Base-by-base conservation (phyloP, 75 land plant species). In the Pinus taeda region DNA sequence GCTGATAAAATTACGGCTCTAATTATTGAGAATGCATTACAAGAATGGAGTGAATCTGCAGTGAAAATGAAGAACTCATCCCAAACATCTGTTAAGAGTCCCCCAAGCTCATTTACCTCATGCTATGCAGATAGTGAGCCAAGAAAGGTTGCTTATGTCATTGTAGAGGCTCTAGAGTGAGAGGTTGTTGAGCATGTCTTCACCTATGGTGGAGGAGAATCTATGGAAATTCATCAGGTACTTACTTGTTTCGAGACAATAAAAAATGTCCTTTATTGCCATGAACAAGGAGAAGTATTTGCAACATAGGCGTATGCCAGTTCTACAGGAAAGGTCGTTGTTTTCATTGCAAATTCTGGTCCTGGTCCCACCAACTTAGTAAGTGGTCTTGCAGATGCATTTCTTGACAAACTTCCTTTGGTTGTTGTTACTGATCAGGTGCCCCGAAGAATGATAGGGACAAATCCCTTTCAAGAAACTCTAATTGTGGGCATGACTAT, bases 351-450 rank as follows among this genome's bases (percentile, higher is more conserved):
- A 18, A 93, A 96, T 1, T 91, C 96, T 0, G 98, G 98, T 7
- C 98, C 98, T 22, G 96, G 98, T 1, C 96, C 98, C 9, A 93
- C 98, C 63, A 96, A 93, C 74, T 81, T 96, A 60, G 94, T 96
- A n/a, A 82, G 85, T 53, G 98, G 95, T 14, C 79, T 96, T 6
- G 98, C 98, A 15, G 94, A 96, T 70, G 98, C 98, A 1, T 17
- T 91, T 57, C 85, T 96, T 8, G 98, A 96, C 59, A 91, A 92
- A 36, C 78, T 91, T 37, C 96, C 98, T 3, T 20, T 95, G 26
- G 96, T 95, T 17, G 96, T 96, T 59, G 93, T 95, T 69, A 95
- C 98, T 15, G 96, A 93, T 26, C 98, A 95, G 80, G 98, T 95
- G 11, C 98, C 98, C 1, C 81, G 96, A 11, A 74, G 90, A 24